Base-by-base conservation (phyloP, 768 basidiomycete species). In the Boletellus emodensis region DNA sequence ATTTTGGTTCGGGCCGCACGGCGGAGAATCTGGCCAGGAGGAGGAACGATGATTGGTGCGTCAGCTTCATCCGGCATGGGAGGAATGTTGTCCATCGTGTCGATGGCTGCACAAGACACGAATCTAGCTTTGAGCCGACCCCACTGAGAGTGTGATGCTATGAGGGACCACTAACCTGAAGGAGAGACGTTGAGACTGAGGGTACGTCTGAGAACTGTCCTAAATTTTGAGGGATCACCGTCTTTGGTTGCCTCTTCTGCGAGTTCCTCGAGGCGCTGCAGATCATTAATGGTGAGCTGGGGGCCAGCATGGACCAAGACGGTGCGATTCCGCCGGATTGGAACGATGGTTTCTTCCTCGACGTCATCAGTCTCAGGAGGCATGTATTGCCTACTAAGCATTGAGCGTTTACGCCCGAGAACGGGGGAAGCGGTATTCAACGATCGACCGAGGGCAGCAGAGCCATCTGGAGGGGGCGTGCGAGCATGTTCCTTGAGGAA, bases 1-100 rank as follows among this genome's bases (percentile, higher is more conserved):
- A 98, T 96, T 74, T 93, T 94, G 1, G 96, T 99, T 13, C 95
- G 83, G 4, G 93, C 93, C 10, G 93, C 82, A 34, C 96, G 87
- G 18, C 93, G 87, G 12, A 99, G 77, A 58, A 94, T 92, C 66
- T 85, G 88, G 7, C 90, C 90, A 1, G 91, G 92, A 22, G 84
- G 87, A 40, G 91, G 88, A 17, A 71, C 57, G 53, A 96, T 90
- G 61, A 96, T 89, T 20, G 94, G 94, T n/a, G 81, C 79, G 67
- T 96, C 92, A 5, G 83, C 84, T 58, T 92, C 91, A 53, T 93
- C 92, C 9, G 75, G 80, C 63, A 82, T 74, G 53, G 83, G 82
- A 7, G 80, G 72, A 55, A 85, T 77, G 55, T 82, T 75, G 60
- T 87, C 86, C 75, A 85, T 81, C 61, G 78, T 68, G 57, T 83